phyloP scores from a whole-genome alignment of 176 grass and related monocot species.

The Oryza meridionalis region DNA sequence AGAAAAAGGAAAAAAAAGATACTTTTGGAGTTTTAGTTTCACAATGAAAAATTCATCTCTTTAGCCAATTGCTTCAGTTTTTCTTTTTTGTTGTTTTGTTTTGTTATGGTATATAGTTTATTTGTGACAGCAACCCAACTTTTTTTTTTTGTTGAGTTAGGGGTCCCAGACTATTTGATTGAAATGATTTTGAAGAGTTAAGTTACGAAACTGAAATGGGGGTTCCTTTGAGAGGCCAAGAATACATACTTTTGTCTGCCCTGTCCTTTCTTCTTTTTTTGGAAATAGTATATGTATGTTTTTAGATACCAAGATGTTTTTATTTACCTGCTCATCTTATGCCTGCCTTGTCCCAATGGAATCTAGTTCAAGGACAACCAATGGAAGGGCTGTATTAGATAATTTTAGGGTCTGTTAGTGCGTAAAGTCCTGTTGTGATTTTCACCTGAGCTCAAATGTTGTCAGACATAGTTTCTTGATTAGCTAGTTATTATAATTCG shows the following conservation, averaged over 20 bases:
- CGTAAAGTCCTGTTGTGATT: conserved; percentile 1
- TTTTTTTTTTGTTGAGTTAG: background rate
- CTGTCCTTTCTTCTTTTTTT: background rate
- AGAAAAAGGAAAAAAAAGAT: background rate
- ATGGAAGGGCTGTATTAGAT: background rate
- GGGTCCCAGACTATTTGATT: background rate
- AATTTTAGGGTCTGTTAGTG: background rate
- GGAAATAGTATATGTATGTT: background rate
- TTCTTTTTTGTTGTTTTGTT: background rate
- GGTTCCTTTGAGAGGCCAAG: background rate
- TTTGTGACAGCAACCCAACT: background rate
- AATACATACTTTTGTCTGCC: conserved; percentile 5
- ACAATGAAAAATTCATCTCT: background rate
- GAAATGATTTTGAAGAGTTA: background rate
- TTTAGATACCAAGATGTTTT: background rate
- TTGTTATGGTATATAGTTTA: background rate
- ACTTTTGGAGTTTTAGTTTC: background rate
- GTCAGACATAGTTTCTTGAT: conserved; percentile 20
- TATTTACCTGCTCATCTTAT: background rate
- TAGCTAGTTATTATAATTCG: background rate
- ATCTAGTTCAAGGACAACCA: background rate
- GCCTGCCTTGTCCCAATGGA: background rate
- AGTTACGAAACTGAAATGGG: background rate
- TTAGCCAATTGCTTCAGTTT: background rate
- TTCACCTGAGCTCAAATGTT: conserved; percentile 23